phyloP scores from a whole-genome alignment of 2,329 filamentous ascomycete species.

The Exophiala lecanii-corni region DNA sequence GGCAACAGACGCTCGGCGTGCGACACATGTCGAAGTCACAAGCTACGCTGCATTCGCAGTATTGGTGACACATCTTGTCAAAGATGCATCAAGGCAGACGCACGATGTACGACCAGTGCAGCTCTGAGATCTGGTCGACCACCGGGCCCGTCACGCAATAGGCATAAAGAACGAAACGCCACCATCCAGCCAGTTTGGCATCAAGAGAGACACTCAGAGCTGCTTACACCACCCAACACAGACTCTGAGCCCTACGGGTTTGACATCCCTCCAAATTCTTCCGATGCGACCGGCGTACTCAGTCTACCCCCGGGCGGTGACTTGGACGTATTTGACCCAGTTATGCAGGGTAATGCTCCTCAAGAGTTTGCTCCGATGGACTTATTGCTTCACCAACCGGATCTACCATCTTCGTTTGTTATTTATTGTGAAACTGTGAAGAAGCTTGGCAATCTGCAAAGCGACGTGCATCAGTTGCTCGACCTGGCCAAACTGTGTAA shows the following conservation, averaged over 20 bases:
- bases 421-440: background rate
- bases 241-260: background rate
- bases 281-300: no score
- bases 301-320: no score
- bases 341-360: no score
- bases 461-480: slow-evolving; percentile 3
- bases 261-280: no score
- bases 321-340: no score
- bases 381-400: no score
- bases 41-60: background rate
- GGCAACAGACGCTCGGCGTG: background rate
- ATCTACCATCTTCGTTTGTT: background rate
- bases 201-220: background rate
- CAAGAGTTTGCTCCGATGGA: no score
- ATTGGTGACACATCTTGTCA: background rate
- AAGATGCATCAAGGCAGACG: background rate
- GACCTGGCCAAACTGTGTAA: slow-evolving; percentile 11
- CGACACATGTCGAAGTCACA: background rate
- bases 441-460: slow-evolving; percentile 9
- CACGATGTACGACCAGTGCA: background rate
- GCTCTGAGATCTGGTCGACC: background rate
- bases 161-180: no score
- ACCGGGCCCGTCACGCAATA: background rate
- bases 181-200: background rate
- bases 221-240: background rate